A percentile compares a stretch with the other conserved stretches of the same genome.
These are phyloP conservation scores for Leccinum variicolor DNA, from an alignment of 768 basidiomycete genomes.

Conservation along the genomic window DNA sequence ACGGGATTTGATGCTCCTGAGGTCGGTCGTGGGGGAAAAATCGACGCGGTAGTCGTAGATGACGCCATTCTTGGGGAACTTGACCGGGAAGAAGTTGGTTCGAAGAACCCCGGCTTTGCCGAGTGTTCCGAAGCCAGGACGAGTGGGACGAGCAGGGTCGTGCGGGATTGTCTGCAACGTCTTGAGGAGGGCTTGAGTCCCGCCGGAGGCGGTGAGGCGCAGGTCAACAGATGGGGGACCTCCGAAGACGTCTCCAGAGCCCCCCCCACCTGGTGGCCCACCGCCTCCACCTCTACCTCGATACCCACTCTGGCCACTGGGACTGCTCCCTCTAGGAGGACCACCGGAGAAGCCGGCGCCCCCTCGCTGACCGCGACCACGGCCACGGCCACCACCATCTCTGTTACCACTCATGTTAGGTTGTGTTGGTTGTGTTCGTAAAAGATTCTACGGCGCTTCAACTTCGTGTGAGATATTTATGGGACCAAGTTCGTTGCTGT, in stretches of 20 bases:
- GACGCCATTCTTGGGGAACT: constrained; percentile 34
- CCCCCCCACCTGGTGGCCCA: constrained; percentile 26
- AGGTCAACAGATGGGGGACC: constrained; percentile 32
- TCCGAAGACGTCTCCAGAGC: constrained; percentile 30
- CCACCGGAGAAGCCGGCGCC: neutral
- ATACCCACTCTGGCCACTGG: constrained; percentile 9
- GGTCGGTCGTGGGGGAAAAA: constrained; percentile 32
- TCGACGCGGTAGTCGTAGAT: constrained; percentile 46
- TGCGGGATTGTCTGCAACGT: constrained; percentile 29
- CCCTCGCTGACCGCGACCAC: constrained; percentile 14
- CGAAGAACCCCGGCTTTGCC: constrained; percentile 42
- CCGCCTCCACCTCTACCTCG: constrained; percentile 25
- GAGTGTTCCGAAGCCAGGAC: constrained; percentile 44
- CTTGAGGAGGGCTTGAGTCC: constrained; percentile 22
- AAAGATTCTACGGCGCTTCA: neutral
- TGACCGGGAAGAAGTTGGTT: constrained; percentile 49
- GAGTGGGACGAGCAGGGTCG: constrained; percentile 38
- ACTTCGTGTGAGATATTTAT: neutral
- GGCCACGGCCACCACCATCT: constrained; percentile 13
- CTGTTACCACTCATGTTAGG: constrained; percentile 15
- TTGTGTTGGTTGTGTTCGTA: neutral
- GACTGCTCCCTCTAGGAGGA: constrained; percentile 1
- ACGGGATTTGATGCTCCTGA: constrained; percentile 37
- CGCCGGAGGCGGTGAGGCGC: constrained; percentile 27
- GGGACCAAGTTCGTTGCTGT: neutral